Base-by-base conservation (phyloP, 768 basidiomycete species). In the Megacollybia marginata region DNA sequence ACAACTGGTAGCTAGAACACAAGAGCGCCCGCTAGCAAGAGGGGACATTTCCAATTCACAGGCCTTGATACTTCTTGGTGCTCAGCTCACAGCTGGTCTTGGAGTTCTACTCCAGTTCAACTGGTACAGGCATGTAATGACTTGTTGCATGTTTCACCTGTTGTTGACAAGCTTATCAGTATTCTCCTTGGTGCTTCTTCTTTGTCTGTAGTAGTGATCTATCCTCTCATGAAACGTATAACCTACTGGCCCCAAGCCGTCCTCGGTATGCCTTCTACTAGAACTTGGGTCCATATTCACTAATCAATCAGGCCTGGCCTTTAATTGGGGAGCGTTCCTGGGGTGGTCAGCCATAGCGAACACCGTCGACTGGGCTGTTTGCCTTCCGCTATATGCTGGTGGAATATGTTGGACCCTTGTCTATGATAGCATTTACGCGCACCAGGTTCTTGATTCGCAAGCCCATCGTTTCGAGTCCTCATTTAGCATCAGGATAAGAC, bases 241-340 rank as follows among this genome's bases (percentile, higher is more conserved):
- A 99, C 96, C 0, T 74, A 97, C 62, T 99, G 95, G 90, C 96
- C 96, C 2, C 96, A 99, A 62, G 84, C 89, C 36, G 86, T 96
- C 28, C 83, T 99, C 18, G 95, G 94, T 91, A 52, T 51, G 81
- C 28, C 20, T 46, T 28, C 23, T 28, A 4, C 33, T 42, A 48
- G 5, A 48, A 10, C 32, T 28, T 40, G 38, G 15, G 15, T 40
- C 38, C 48, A 19, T 35, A 4, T 43, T 11, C 3, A 4, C 23
- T 6, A n/a, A 3, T 28, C 23, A 28, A 28, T 28, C 58, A 94
- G 93, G 94, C 9, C 75, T 98, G 43, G 84, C 94, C 0, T 99
- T 94, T 66, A 98, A 97, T 67, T 99, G 95, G 95, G 96, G 96
- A 15, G 83, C 92, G 1, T 67, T 99, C 1, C 80, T 98, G 15